phyloP scores from a whole-genome alignment of 805 yeast species.

The Candida michaelii region DNA sequence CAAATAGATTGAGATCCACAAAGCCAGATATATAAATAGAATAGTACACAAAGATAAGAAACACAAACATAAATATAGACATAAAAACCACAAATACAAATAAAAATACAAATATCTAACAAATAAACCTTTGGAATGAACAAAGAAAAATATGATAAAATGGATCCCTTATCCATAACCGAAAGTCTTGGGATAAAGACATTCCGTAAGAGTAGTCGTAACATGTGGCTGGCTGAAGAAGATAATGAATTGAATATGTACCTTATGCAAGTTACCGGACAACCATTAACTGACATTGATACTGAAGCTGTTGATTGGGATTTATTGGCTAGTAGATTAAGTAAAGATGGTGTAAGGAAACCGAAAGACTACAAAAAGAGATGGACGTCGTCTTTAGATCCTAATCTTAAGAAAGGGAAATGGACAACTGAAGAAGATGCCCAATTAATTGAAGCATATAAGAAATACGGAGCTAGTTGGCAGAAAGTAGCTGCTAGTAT shows the following conservation, averaged over 20 bases:
- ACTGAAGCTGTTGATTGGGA: constrained; percentile 63
- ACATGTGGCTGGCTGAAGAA: constrained; percentile 76
- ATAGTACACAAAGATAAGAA: no score
- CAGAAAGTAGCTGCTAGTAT: constrained; percentile 75
- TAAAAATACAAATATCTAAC: constrained; percentile 9
- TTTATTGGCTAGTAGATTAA: constrained; percentile 36
- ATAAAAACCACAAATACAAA: no score
- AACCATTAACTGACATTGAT: constrained; percentile 23
- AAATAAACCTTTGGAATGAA: not conserved
- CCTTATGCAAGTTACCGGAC: constrained; percentile 36
- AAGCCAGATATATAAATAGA: no score
- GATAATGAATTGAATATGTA: constrained; percentile 51
- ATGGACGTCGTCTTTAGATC: constrained; percentile 86
- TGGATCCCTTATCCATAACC: constrained; percentile 60
- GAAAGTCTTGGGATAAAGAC: constrained; percentile 76
- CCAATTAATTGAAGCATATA: constrained; percentile 59
- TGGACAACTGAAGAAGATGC: constrained; percentile 86
- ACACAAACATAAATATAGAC: no score
- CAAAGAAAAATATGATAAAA: constrained; percentile 15
- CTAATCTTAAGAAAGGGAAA: constrained; percentile 74
- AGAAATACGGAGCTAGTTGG: constrained; percentile 79
- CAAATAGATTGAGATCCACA: no score
- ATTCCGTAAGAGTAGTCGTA: constrained; percentile 58
- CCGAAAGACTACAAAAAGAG: constrained; percentile 84
- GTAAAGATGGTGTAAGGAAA: constrained; percentile 52